Evolutionary conservation across 257 asterid species (phyloP), one percentile per base, ranked within the genome.

Genomic region (Plantago ovata): DNA sequence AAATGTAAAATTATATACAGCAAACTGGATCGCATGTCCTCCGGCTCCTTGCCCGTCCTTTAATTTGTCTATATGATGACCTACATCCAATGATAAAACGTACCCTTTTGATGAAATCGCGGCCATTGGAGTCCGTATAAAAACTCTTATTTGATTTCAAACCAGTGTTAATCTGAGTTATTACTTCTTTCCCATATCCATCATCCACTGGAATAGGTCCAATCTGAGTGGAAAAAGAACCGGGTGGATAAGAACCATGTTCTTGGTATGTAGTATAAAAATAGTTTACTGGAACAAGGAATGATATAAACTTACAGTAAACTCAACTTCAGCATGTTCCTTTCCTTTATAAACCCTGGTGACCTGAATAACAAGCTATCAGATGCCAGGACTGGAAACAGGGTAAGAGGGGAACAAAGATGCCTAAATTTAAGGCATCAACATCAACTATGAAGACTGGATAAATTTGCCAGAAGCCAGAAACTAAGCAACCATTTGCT

Each of bases 101-200:
- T 28, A 87, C 95, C 86, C 96, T 73, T 75, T 77, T 79, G 45
- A 87, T 73, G 77, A 87, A 87, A 72, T 87, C 96, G 23, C 94
- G 81, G 61, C 96, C 96, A 54, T 87, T 84, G 63, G 96, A 87
- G 62, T 87, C 96, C 9, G 96, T 80, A 64, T 82, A 87, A 54
- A 87, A 87, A 11, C 85, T 84, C 76, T 72, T 75, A 65, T 84
- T 84, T 52, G 89, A 76, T 51, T 65, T 78, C 81, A 87, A 48
- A 66, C 70, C 59, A 28, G 96, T 84, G 54, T 72, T 78, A 55
- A 87, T 78, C 75, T 82, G 77, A 70, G 90, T 60, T 44, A 73
- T 69, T 68, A 84, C 79, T 81, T 87, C 96, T 79, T 87, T 87
- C 22, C 96, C 86, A 71, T 61, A 73, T 70, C 82, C 88, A 71